Evolutionary conservation across 495 filamentous ascomycete genomes (phyloP).

Genomic region (Chaetomium fimeti): DNA sequence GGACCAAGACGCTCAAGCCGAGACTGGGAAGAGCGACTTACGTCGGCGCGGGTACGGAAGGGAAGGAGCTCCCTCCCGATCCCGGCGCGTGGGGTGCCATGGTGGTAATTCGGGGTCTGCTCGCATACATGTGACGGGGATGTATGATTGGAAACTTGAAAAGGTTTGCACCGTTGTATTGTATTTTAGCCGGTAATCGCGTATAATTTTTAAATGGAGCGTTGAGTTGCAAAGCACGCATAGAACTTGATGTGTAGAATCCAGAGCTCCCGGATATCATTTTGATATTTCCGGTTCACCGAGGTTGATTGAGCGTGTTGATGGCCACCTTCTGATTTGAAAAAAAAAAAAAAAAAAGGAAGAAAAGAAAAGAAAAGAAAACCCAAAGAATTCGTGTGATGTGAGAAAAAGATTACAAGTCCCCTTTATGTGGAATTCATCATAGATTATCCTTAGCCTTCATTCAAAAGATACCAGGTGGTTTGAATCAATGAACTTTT

Average conservation of each 20-base stretch:
- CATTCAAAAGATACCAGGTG: too few relatives aligned
- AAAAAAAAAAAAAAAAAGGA: too few relatives aligned
- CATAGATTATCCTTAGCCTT: too few relatives aligned
- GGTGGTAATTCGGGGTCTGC: constrained; percentile 56
- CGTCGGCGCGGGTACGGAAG: constrained; percentile 49
- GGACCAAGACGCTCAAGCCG: constrained; percentile 54
- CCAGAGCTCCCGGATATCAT: neutral
- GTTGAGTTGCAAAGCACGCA: neutral
- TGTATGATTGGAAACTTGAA: neutral
- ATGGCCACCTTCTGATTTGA: too few relatives aligned
- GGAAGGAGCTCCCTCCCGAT: constrained; percentile 53
- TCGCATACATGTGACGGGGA: constrained; percentile 20
- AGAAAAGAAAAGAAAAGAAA: too few relatives aligned
- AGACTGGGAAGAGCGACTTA: constrained; percentile 60
- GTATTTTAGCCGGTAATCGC: neutral
- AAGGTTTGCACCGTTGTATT: neutral
- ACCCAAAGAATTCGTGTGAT: too few relatives aligned
- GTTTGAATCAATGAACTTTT: neutral
- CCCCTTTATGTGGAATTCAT: too few relatives aligned
- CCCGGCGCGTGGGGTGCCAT: constrained; percentile 62
- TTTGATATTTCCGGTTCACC: neutral
- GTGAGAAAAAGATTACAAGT: too few relatives aligned
- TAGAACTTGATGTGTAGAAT: neutral
- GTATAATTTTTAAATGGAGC: neutral
- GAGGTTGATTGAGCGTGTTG: too few relatives aligned